A percentile compares a stretch with the other conserved stretches of the same genome.
Conservation (phyloP, 805 yeast genomes). For the Wickerhamomyces strasburgensis region DNA sequence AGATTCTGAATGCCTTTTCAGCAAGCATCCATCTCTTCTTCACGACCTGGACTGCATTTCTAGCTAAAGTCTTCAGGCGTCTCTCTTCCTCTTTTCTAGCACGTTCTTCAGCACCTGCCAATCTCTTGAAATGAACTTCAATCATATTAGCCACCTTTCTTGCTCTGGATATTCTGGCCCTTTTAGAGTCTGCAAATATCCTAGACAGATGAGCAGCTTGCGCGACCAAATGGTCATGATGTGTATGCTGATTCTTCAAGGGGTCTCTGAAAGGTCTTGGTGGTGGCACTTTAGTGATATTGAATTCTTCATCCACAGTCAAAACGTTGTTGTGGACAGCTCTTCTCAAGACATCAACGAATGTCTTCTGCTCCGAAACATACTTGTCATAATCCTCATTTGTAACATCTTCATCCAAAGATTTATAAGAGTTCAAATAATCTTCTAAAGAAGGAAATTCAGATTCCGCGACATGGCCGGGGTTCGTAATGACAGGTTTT, state of each 20-base stretch:
- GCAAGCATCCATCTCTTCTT: conserved; percentile 90
- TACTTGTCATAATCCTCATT: conserved; percentile 56
- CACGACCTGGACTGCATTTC: conserved; percentile 76
- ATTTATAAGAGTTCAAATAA: conserved; percentile 50
- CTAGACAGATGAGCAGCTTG: conserved; percentile 74
- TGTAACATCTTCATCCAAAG: conserved; percentile 57
- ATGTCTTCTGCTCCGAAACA: conserved; percentile 45
- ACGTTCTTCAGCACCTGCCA: conserved; percentile 85
- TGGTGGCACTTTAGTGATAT: conserved; percentile 34
- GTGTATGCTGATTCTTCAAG: conserved; percentile 43
- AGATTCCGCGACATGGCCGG: conserved; percentile 49
- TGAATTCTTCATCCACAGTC: conserved; percentile 40
- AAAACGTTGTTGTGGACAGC: conserved; percentile 43
- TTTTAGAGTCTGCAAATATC: conserved; percentile 60
- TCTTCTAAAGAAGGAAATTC: conserved; percentile 35
- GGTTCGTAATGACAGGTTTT: conserved; percentile 51
- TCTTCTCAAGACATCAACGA: conserved; percentile 39
- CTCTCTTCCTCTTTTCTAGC: conserved; percentile 70
- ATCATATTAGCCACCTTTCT: conserved; percentile 75
- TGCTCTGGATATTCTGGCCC: conserved; percentile 59
- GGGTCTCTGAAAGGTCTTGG: conserved; percentile 44
- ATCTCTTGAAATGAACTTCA: conserved; percentile 80
- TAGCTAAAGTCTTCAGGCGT: conserved; percentile 64
- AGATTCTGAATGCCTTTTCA: conserved; percentile 67
- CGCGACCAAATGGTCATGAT: conserved; percentile 66